Evolutionary conservation across 2,329 filamentous ascomycete genomes (phyloP).

Genomic region (Paramyrothecium roridum): DNA sequence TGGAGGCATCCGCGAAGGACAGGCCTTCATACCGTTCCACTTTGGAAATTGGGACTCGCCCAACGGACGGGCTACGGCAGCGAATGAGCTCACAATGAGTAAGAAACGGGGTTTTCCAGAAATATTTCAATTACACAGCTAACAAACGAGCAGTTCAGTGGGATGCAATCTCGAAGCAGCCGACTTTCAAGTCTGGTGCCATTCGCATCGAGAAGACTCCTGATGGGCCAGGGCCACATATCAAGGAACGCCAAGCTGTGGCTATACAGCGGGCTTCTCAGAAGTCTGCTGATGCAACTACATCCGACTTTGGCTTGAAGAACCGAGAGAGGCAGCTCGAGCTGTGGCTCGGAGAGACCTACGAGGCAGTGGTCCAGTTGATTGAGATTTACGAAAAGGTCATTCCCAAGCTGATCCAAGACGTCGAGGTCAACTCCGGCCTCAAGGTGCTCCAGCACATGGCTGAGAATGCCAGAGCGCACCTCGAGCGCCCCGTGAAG

Average conservation of each 20-base stretch:
- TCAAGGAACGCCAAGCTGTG: constrained; percentile 19
- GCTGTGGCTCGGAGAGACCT: constrained; percentile 28
- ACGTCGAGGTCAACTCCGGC: constrained; percentile 26
- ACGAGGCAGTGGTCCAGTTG: constrained; percentile 19
- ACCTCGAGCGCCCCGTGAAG: constrained; percentile 16
- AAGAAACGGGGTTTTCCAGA: constrained; percentile 6
- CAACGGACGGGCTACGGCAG: constrained; percentile 25
- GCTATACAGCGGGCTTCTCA: constrained; percentile 8
- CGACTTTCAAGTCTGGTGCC: constrained; percentile 31
- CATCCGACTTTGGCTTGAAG: constrained; percentile 7
- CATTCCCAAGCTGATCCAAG: constrained; percentile 18
- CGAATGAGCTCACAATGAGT: constrained; percentile 33
- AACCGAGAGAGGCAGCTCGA: constrained; percentile 20
- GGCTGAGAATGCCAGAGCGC: constrained; percentile 11
- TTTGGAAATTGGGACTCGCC: constrained; percentile 30
- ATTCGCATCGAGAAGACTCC: constrained; percentile 26
- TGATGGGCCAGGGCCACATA: not conserved
- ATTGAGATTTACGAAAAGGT: constrained; percentile 19
- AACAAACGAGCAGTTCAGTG: constrained; percentile 4
- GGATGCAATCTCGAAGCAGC: constrained; percentile 34
- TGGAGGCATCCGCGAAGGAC: constrained; percentile 22
- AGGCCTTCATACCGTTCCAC: constrained; percentile 35
- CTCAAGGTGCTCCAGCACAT: constrained; percentile 22
- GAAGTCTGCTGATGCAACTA: constrained; percentile 7
- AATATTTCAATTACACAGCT: constrained; percentile 3